Conservation (phyloP, 2,329 filamentous ascomycete species). For the Microcyclospora pomicola region DNA sequence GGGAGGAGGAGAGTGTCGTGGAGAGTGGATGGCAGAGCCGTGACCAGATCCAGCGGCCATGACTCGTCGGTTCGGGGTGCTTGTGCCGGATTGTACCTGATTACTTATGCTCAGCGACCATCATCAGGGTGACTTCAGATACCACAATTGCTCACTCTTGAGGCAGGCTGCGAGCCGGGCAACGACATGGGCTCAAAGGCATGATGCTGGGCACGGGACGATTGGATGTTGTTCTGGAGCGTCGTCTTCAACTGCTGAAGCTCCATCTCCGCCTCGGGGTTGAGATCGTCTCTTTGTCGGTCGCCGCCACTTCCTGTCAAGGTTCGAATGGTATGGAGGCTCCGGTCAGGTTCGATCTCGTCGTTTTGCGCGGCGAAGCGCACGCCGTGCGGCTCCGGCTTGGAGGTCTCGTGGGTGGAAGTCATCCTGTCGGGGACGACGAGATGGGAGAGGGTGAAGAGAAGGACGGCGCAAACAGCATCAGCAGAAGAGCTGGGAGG, state of each 20-base stretch:
- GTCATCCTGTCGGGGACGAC: constrained; percentile 3
- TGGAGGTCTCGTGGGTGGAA: constrained; percentile 5
- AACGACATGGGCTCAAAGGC: constrained; percentile 84
- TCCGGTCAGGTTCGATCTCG: constrained; percentile 46
- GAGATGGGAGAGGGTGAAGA: background rate
- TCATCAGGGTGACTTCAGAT: constrained; percentile 6
- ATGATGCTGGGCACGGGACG: constrained; percentile 71
- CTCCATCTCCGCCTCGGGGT: constrained; percentile 34
- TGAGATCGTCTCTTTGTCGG: constrained; percentile 20
- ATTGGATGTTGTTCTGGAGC: constrained; percentile 65
- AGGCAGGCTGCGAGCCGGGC: constrained; percentile 70
- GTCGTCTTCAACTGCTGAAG: constrained; percentile 58
- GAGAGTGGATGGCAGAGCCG: constrained; percentile 52
- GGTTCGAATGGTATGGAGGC: constrained; percentile 14
- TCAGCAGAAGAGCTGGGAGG: no score
- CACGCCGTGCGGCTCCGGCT: constrained; percentile 35
- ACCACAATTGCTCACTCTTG: constrained; percentile 50
- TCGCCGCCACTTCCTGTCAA: constrained; percentile 10
- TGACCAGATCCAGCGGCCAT: constrained; percentile 25
- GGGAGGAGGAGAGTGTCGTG: constrained; percentile 51
- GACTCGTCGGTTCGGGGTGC: constrained; percentile 26
- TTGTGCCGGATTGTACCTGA: constrained; percentile 35
- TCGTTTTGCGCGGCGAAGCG: constrained; percentile 59
- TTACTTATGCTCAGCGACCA: constrained; percentile 7
- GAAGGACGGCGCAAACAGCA: no score